These are phyloP conservation scores for Aspergillus niger DNA, from an alignment of 2,329 filamentous ascomycete genomes.

Conservation along the genomic window DNA sequence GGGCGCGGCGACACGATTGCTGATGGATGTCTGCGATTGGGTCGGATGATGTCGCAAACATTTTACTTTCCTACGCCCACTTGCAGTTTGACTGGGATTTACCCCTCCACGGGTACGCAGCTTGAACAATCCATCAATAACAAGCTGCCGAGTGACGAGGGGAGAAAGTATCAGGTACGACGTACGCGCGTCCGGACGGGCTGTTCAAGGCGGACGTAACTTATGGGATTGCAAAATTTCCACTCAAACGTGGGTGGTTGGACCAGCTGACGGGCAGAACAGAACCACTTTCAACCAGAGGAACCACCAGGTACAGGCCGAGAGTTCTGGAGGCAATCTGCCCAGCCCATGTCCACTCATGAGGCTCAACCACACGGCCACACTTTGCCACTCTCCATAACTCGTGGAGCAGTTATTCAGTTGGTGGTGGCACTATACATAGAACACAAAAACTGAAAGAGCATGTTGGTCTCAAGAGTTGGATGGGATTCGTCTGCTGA, in stretches of 20 bases:
- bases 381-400: conserved; percentile 3
- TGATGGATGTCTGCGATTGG: not conserved
- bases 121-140: conserved; percentile 8
- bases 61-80: not conserved
- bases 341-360: conserved; percentile 3
- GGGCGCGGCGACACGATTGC: not conserved
- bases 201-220: not conserved
- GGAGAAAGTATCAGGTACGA: not conserved
- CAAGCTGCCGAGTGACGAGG: not conserved
- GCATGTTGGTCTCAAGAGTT: not conserved
- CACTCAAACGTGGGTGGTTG: conserved; percentile 1
- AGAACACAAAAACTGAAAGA: not conserved
- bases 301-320: conserved; percentile 5
- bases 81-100: not conserved
- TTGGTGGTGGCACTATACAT: conserved; percentile 6
- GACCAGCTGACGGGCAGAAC: not conserved
- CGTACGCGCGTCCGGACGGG: conserved; percentile 7
- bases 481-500: not conserved
- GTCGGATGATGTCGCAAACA: not conserved
- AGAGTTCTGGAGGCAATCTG: conserved; percentile 4
- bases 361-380: conserved; percentile 5
- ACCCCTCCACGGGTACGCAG: not conserved
- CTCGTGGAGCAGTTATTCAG: not conserved
- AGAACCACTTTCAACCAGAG: conserved; percentile 1
- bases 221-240: not conserved